Conservation (phyloP, 2,329 filamentous ascomycete genomes). For the Myrmaecium sp. region DNA sequence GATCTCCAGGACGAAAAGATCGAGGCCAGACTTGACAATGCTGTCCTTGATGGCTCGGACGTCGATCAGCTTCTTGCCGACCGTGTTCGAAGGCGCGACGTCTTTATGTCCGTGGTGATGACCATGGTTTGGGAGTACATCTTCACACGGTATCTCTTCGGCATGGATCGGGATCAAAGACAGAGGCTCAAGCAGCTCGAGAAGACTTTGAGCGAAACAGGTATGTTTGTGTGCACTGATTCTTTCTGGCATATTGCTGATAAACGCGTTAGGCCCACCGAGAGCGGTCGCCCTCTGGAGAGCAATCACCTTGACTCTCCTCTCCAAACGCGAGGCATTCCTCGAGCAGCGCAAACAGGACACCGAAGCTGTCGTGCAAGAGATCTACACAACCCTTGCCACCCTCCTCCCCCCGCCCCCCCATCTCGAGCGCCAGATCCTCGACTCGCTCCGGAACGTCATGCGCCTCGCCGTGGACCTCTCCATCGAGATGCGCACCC, state of each 20-base stretch:
- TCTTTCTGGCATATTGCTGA: constrained; percentile 1
- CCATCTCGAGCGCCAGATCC: constrained; percentile 63
- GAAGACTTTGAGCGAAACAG: constrained; percentile 78
- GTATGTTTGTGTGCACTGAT: constrained; percentile 12
- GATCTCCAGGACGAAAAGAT: constrained; percentile 87
- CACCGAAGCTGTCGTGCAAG: constrained; percentile 88
- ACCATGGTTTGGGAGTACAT: constrained; percentile 99
- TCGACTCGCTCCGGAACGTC: constrained; percentile 72
- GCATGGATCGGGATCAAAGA: constrained; percentile 93
- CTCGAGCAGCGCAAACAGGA: constrained; percentile 68
- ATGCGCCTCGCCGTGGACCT: constrained; percentile 78
- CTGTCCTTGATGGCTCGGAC: constrained; percentile 83
- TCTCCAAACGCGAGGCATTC: constrained; percentile 68
- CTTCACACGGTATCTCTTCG: constrained; percentile 94
- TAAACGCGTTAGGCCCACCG: constrained; percentile 37
- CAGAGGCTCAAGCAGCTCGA: constrained; percentile 95
- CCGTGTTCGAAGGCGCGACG: constrained; percentile 72
- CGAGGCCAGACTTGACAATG: constrained; percentile 85
- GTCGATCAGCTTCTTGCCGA: constrained; percentile 78
- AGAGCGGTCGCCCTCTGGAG: constrained; percentile 95
- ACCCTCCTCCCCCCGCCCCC: constrained; percentile 74
- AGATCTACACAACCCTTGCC: constrained; percentile 69
- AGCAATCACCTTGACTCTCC: constrained; percentile 78
- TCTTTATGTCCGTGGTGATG: constrained; percentile 99
- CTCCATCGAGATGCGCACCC: constrained; percentile 91